Conservation (phyloP, 768 basidiomycete species). For the Panus rudis region DNA sequence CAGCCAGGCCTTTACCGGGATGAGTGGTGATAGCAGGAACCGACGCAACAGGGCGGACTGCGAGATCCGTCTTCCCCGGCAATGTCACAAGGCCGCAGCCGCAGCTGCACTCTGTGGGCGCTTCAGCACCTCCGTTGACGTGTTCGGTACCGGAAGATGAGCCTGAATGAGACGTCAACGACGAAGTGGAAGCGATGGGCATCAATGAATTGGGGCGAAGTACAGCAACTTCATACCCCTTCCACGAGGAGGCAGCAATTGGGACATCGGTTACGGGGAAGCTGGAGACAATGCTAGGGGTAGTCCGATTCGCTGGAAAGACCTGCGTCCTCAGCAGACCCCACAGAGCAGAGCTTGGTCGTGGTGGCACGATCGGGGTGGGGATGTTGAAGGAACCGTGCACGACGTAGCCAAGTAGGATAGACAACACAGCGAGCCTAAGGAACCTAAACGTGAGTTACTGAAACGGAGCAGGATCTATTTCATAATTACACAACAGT, state of each 20-base stretch:
- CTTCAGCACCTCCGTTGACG: constrained; percentile 4
- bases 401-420: constrained; percentile 52
- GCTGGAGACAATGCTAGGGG: constrained; percentile 5
- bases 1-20: constrained; percentile 6
- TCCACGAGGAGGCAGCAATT: constrained; percentile 13
- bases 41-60: constrained; percentile 16
- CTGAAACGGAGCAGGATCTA: no score
- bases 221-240: constrained; percentile 28
- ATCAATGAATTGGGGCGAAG: constrained; percentile 16
- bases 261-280: constrained; percentile 9
- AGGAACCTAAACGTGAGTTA: no score
- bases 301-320: constrained; percentile 7
- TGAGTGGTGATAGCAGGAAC: constrained; percentile 9
- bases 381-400: constrained; percentile 36
- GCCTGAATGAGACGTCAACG: constrained; percentile 5
- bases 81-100: constrained; percentile 22
- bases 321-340: constrained; percentile 1
- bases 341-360: no score
- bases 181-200: constrained; percentile 11
- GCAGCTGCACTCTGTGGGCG: constrained; percentile 21
- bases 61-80: constrained; percentile 21
- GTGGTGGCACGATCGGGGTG: constrained; percentile 14
- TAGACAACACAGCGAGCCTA: constrained; percentile 63
- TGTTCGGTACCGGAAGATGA: constrained; percentile 10
- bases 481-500: no score